Evolutionary conservation across 345 rosid genomes (phyloP).

Genomic region (Syzygium aromaticum): DNA sequence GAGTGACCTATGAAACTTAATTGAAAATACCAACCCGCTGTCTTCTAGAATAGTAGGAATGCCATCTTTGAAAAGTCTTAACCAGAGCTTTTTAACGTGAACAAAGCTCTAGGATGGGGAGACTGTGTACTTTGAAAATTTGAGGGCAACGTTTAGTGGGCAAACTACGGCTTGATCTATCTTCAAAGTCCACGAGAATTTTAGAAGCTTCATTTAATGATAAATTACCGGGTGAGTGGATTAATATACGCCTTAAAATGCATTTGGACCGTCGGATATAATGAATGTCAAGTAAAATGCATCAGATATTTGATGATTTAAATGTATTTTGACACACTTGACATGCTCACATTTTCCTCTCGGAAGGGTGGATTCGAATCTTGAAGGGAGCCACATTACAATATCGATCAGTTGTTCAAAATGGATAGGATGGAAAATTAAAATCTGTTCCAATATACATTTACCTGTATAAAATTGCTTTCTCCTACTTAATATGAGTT

Average conservation of each 20-base stretch:
- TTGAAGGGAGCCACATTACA: neutral
- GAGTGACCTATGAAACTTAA: neutral
- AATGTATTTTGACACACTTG: neutral
- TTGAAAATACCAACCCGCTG: conserved; percentile 19
- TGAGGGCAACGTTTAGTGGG: neutral
- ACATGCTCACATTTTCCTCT: neutral
- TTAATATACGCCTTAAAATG: neutral
- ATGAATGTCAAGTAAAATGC: neutral
- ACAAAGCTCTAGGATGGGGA: neutral
- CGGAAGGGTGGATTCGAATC: neutral
- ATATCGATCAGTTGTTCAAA: neutral
- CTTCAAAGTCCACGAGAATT: neutral
- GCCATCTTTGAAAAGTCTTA: neutral
- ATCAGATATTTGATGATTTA: neutral
- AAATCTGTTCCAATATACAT: neutral
- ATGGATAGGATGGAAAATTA: too few species aligned
- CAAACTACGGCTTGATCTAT: neutral
- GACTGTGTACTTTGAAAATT: neutral
- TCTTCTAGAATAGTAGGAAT: too few species aligned
- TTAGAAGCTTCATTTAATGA: neutral
- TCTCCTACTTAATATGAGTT: too few species aligned
- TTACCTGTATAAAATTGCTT: neutral
- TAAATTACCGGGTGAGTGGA: neutral
- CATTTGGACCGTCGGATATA: neutral
- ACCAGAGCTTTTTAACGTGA: neutral